Evolutionary conservation across 345 rosid genomes (phyloP), one percentile per base, ranked within the genome.

Genomic region (Arabis hirsuta): DNA sequence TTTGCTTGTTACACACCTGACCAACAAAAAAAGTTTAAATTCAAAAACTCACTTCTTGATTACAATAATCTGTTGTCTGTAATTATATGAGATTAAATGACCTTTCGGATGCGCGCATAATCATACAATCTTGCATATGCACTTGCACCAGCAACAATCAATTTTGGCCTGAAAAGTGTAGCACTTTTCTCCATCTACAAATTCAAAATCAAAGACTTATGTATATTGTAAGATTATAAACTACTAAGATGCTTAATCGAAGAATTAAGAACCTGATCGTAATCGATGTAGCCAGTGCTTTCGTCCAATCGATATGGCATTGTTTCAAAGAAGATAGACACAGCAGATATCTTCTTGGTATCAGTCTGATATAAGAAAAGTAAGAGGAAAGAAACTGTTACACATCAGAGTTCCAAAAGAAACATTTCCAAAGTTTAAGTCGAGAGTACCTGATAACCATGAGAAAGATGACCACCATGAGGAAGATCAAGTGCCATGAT

Each of bases 401-500:
- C 46, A 16, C 44, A 76, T 26, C 62, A 70, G 53, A 47, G 14
- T 45, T 45, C 7, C 12, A 0, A 57, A 68, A 68, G 5, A 27
- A 55, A 16, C 22, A 42, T 5, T 67, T 55, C 50, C 55, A 51
- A 55, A 54, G 65, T 19, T 19, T 5, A 34, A 44, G 45, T 53
- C 55, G n/a, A 62, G n/a, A 41, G 62, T 69, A 95, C 99, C 99
- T 95, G 97, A 81, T 95, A 95, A 44, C 99, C 98, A 82, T 95
- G 99, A 75, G 99, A 95, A 78, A 95, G 98, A 85, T 95, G 99
- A 8, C 99, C 98, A 42, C 99, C 99, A 65, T 95, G 99, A 81
- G 99, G 98, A 72, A 95, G 99, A 81, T 95, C 99, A 70, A 95
- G 99, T 6, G 99, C 99, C 99, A 95, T 95, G 79, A 95, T 95